Evolutionary conservation across 208 protist genomes (phyloP), one percentile per base, ranked within the genome.

Genomic region (Crithidia fasciculata): DNA sequence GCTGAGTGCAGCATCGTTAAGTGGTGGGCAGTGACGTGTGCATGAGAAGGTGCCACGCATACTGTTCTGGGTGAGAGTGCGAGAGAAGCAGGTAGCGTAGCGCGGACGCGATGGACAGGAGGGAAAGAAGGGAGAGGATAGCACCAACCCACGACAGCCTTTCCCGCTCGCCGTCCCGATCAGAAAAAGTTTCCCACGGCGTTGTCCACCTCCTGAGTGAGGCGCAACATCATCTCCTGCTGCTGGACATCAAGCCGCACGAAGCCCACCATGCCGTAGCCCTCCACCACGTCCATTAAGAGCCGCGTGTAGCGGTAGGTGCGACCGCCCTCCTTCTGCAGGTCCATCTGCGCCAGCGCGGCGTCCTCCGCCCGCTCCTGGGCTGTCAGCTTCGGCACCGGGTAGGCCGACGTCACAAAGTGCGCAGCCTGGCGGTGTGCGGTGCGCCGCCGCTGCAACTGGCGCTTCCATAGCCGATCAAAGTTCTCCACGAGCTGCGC

Each of bases 261-360:
- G 76, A 98, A 99, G 12, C 84, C 86, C 12, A 99, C 89, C 2
- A 99, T 84, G 16, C 84, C 86, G 76, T 97, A 99, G 64, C 99
- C 98, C 18, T 99, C 93, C 6, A 99, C 84, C 3, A 99, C 84
- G 12, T 91, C 86, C 79, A 95, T 88, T 6, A 99, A 45, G 6
- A 94, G 75, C 54, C 76, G 81, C 39, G 95, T 98, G 54, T 90
- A 94, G 39, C 59, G 60, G 67, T 96, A 96, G 12, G 92, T 52
- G 18, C 70, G 83, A 4, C 92, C 92, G 5, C 88, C 83, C 5
- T 93, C 80, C 56, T 82, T 80, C n/a, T 79, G 52, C n/a, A 94
- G 74, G 58, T 94, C 75, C 37, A 93, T 64, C 19, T 55, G 13
- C 28, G 36, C 19, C 67, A 76, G 54, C 56, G 40, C 40, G 39